These are phyloP conservation scores for Coniochaeta ligniaria DNA, from an alignment of 2,329 filamentous ascomycete species.

Conservation along the genomic window DNA sequence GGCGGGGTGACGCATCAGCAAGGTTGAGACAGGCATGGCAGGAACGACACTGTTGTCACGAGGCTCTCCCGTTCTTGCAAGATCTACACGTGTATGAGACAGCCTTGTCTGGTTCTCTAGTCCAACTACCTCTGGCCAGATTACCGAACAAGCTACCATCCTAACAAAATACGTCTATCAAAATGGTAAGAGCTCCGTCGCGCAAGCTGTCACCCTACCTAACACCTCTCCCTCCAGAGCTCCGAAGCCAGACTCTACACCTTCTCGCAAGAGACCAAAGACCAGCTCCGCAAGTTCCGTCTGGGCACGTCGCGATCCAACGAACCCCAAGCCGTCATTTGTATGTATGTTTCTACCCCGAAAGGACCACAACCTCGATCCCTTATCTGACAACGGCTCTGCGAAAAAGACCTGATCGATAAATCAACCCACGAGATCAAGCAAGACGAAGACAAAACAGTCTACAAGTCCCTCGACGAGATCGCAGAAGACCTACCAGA, in stretches of 20 bases:
- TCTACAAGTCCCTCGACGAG: constrained; percentile 75
- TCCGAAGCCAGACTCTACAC: constrained; percentile 84
- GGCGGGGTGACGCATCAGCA: not conserved
- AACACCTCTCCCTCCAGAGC: not conserved
- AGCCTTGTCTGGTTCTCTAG: not conserved
- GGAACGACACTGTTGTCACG: not conserved
- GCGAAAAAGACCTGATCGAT: constrained; percentile 67
- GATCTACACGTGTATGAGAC: not conserved
- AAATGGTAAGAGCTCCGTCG: not conserved
- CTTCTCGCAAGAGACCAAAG: constrained; percentile 84
- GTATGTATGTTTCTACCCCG: constrained; percentile 52
- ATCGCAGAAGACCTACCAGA: constrained; percentile 87
- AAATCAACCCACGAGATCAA: constrained; percentile 85
- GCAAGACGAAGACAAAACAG: constrained; percentile 65
- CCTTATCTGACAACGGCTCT: not conserved
- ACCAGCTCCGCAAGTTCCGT: constrained; percentile 89
- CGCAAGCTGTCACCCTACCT: not conserved
- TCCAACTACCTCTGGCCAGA: not conserved
- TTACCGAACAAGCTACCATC: too few relatives aligned
- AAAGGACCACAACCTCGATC: not conserved
- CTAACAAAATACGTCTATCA: not conserved
- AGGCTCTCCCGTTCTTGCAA: not conserved
- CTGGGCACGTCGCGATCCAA: constrained; percentile 82
- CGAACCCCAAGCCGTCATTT: constrained; percentile 85
- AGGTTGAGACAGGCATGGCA: not conserved